These are phyloP conservation scores for Harringtonia lauricola DNA, from an alignment of 2,329 filamentous ascomycete species.

Conservation along the genomic window DNA sequence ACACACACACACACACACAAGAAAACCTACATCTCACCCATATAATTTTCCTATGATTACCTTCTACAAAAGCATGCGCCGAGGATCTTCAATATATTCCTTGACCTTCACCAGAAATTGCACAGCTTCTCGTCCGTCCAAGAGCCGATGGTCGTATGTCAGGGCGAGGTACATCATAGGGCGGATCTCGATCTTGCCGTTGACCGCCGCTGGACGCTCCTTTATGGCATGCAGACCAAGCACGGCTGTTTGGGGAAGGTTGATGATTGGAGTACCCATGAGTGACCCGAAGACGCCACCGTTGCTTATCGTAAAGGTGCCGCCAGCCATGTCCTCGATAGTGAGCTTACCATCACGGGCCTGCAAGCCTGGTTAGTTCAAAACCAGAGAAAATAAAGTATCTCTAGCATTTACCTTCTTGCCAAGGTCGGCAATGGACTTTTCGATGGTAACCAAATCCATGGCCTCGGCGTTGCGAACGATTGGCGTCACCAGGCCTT, in stretches of 20 bases:
- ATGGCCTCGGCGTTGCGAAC: conserved; percentile 86
- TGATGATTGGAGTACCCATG: conserved; percentile 98
- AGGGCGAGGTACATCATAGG: conserved; percentile 99
- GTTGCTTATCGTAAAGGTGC: conserved; percentile 97
- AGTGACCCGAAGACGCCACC: conserved; percentile 94
- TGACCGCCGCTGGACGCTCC: conserved; percentile 77
- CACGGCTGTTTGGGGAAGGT: conserved; percentile 85
- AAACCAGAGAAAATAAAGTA: not conserved
- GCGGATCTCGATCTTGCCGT: conserved; percentile 89
- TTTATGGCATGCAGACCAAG: conserved; percentile 95
- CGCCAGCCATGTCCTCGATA: conserved; percentile 98
- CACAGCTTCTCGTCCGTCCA: conserved; percentile 91
- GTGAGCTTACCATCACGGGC: conserved; percentile 93
- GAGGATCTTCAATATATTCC: conserved; percentile 92
- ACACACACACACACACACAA: not conserved
- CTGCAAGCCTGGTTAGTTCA: conserved; percentile 29
- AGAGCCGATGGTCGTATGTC: conserved; percentile 92
- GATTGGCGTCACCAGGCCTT: conserved; percentile 92
- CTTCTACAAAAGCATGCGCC: conserved; percentile 67
- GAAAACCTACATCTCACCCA: not conserved
- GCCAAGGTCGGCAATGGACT: conserved; percentile 84
- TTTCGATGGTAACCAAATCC: conserved; percentile 83
- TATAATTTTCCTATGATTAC: not conserved
- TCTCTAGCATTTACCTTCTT: conserved; percentile 59
- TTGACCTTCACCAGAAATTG: conserved; percentile 96